These are phyloP conservation scores for Russula sp. DNA, from an alignment of 768 basidiomycete genomes.

Conservation along the genomic window DNA sequence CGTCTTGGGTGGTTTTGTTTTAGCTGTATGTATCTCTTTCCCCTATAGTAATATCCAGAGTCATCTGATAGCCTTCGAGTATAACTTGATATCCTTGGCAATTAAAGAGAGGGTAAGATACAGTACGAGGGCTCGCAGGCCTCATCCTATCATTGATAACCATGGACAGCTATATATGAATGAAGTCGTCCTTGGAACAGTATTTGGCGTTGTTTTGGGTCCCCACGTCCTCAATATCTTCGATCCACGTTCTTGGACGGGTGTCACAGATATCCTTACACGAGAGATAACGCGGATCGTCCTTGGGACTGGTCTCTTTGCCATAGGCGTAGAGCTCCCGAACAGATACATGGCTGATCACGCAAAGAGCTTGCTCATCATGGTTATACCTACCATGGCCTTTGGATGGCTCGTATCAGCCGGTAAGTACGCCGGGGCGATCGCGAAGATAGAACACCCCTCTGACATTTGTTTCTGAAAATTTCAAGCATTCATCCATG, in stretches of 20 bases:
- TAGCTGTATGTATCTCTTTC: slow-evolving; percentile 35
- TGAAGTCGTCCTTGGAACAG: slow-evolving; percentile 89
- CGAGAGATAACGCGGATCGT: slow-evolving; percentile 84
- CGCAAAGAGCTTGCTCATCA: slow-evolving; percentile 57
- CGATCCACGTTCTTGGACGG: slow-evolving; percentile 71
- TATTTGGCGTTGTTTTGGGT: slow-evolving; percentile 58
- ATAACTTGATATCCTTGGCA: slow-evolving; percentile 76
- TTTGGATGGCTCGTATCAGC: slow-evolving; percentile 78
- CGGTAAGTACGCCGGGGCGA: slow-evolving; percentile 34
- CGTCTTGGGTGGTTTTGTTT: slow-evolving; percentile 53
- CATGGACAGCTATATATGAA: slow-evolving; percentile 68
- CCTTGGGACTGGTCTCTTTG: slow-evolving; percentile 88
- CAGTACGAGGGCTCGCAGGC: neutral
- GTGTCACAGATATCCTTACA: slow-evolving; percentile 54
- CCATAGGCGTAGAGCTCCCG: slow-evolving; percentile 92
- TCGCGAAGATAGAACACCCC: neutral
- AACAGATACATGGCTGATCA: slow-evolving; percentile 77
- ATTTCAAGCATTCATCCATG: slow-evolving; percentile 52
- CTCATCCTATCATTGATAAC: neutral
- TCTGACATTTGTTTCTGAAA: neutral
- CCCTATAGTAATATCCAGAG: neutral
- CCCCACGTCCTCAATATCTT: slow-evolving; percentile 69
- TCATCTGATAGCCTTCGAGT: slow-evolving; percentile 41
- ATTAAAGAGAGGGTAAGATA: slow-evolving; percentile 68
- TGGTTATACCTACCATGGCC: slow-evolving; percentile 82